Conservation (phyloP, 768 basidiomycete genomes). For the Pulveroboletus sp. region DNA sequence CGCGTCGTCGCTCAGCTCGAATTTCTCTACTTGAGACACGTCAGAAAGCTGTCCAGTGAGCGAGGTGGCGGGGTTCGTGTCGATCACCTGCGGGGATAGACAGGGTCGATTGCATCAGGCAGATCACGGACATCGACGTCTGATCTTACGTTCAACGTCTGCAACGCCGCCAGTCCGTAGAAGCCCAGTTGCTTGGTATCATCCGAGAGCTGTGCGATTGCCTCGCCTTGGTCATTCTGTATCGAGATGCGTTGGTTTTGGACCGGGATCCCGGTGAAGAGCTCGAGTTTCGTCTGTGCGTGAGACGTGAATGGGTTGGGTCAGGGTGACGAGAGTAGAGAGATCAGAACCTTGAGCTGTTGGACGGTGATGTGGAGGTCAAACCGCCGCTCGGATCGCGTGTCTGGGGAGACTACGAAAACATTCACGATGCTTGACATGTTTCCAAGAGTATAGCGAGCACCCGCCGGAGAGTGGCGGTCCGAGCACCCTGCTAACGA, state of each 20-base stretch:
- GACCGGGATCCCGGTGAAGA: slow-evolving; percentile 85
- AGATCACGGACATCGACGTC: not conserved
- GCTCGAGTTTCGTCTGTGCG: slow-evolving; percentile 70
- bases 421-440: slow-evolving; percentile 56
- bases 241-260: slow-evolving; percentile 67
- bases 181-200: slow-evolving; percentile 64
- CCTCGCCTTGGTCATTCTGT: slow-evolving; percentile 49
- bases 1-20: slow-evolving; percentile 76
- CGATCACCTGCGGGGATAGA: slow-evolving; percentile 49
- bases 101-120: not conserved
- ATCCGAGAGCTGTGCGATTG: slow-evolving; percentile 57
- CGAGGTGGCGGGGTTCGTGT: slow-evolving; percentile 69
- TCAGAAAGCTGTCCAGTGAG: slow-evolving; percentile 84
- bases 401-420: slow-evolving; percentile 82
- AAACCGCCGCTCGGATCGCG: slow-evolving; percentile 82
- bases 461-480: no score
- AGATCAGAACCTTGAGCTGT: slow-evolving; percentile 68
- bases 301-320: not conserved
- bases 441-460: not conserved
- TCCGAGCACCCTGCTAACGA: not conserved
- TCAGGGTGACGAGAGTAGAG: not conserved
- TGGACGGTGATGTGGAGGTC: slow-evolving; percentile 70
- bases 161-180: slow-evolving; percentile 71
- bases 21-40: slow-evolving; percentile 84
- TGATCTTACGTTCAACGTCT: slow-evolving; percentile 68